These are phyloP conservation scores for Salix koriyanagi DNA, from an alignment of 345 rosid species.

Conservation along the genomic window DNA sequence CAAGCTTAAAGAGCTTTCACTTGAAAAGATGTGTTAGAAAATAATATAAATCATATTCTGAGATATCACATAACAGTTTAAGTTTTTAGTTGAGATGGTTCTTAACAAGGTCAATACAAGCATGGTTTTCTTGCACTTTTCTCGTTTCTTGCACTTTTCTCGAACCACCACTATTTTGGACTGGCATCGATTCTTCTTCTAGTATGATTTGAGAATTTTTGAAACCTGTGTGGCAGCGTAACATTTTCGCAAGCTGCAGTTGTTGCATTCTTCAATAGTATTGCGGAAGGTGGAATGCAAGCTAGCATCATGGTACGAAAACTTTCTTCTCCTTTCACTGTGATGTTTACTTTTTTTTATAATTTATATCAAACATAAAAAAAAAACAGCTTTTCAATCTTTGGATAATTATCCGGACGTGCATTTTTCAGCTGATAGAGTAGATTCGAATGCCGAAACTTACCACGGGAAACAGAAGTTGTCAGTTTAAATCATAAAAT, in stretches of 20 bases:
- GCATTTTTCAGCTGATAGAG: background rate
- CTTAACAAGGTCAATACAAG: background rate
- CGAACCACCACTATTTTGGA: background rate
- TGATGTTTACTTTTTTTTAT: background rate
- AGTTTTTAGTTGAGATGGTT: too few species aligned
- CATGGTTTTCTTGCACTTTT: background rate
- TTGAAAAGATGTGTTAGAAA: too few species aligned
- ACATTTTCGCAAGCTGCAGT: conserved; percentile 64
- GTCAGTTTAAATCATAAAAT: background rate
- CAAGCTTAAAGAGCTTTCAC: too few species aligned
- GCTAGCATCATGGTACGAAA: conserved; percentile 53
- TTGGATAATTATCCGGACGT: background rate
- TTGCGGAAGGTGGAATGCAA: conserved; percentile 59
- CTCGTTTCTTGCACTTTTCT: background rate
- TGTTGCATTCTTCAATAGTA: conserved; percentile 70
- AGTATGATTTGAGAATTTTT: background rate
- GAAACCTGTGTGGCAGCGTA: conserved; percentile 37
- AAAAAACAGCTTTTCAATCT: background rate
- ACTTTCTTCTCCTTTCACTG: background rate
- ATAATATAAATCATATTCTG: too few species aligned
- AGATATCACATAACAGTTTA: too few species aligned
- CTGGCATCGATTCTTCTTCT: background rate
- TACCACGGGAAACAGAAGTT: background rate
- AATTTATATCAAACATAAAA: too few species aligned
- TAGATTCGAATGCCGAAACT: background rate